A percentile compares a stretch with the other conserved stretches of the same genome.
Conservation (phyloP, 225 moss, liverwort and hornwort genomes). For the Lunularia cruciata region DNA sequence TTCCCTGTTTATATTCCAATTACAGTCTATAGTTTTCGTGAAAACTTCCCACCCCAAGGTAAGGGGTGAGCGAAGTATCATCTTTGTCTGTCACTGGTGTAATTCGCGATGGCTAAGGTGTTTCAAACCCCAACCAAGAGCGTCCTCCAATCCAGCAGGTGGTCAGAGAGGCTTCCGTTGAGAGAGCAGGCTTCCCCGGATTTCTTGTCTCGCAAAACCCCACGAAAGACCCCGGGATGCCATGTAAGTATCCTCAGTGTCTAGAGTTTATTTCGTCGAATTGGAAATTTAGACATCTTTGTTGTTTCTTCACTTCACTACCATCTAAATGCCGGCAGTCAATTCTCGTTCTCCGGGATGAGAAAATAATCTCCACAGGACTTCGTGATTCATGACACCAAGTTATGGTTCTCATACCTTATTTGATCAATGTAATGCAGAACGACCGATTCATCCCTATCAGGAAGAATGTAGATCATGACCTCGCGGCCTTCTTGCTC, state of each 20-base stretch:
- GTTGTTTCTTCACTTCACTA: background rate
- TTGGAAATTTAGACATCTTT: no score
- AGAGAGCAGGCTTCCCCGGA: constrained; percentile 45
- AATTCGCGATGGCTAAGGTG: constrained; percentile 42
- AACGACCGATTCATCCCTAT: constrained; percentile 89
- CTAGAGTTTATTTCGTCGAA: background rate
- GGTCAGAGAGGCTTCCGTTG: constrained; percentile 40
- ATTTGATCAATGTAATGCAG: constrained; percentile 22
- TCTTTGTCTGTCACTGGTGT: background rate
- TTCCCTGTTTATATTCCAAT: background rate
- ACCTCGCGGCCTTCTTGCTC: constrained; percentile 73
- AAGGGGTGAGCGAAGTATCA: constrained; percentile 29
- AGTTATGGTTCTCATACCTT: background rate
- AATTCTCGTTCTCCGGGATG: no score
- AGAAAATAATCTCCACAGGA: background rate
- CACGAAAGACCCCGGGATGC: constrained; percentile 36
- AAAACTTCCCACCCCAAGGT: constrained; percentile 38
- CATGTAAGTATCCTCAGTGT: background rate
- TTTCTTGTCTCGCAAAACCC: constrained; percentile 36
- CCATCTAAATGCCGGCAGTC: background rate
- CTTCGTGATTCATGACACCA: background rate
- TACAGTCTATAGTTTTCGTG: background rate
- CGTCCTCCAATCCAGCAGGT: constrained; percentile 38
- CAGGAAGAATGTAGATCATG: constrained; percentile 78
- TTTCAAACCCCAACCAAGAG: constrained; percentile 49